phyloP scores from a whole-genome alignment of 768 basidiomycete genomes.

The Tylopilus vinaceipallidus region DNA sequence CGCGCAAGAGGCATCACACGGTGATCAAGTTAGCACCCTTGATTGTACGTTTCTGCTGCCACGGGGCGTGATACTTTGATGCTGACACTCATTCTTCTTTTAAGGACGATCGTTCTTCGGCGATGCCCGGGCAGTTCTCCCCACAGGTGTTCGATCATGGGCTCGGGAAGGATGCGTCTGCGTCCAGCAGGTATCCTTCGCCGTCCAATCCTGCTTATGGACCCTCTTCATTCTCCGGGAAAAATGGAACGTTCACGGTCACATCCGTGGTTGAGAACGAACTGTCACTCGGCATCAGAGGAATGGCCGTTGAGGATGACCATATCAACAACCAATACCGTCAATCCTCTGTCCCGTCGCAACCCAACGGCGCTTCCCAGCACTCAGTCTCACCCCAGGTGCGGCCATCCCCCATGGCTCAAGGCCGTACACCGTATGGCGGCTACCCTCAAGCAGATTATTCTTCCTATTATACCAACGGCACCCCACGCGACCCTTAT shows the following conservation, averaged over 20 bases:
- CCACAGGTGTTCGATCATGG: slow-evolving; percentile 52
- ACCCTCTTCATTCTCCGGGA: slow-evolving; percentile 28
- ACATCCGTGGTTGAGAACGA: slow-evolving; percentile 49
- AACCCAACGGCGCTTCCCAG: slow-evolving; percentile 29
- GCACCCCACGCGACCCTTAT: slow-evolving; percentile 48
- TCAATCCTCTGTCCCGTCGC: slow-evolving; percentile 32
- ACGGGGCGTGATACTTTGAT: slow-evolving; percentile 13
- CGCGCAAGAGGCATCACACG: slow-evolving; percentile 46
- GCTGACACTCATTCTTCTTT: slow-evolving; percentile 16
- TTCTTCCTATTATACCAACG: slow-evolving; percentile 54
- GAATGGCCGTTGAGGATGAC: slow-evolving; percentile 61
- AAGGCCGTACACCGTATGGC: slow-evolving; percentile 46
- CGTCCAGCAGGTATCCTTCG: slow-evolving; percentile 44
- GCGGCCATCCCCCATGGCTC: slow-evolving; percentile 44
- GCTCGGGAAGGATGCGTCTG: slow-evolving; percentile 40
- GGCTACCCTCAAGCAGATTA: slow-evolving; percentile 57
- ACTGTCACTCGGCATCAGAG: slow-evolving; percentile 55
- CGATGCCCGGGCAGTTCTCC: slow-evolving; percentile 50
- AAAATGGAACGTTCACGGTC: slow-evolving; percentile 38
- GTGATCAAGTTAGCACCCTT: slow-evolving; percentile 41
- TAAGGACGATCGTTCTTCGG: slow-evolving; percentile 47
- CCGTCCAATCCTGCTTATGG: slow-evolving; percentile 41
- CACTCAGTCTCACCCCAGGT: slow-evolving; percentile 35
- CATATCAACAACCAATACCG: slow-evolving; percentile 39
- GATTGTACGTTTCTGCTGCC: slow-evolving; percentile 32